Conservation (phyloP, 2,329 filamentous ascomycete genomes). For the Lachnellula occidentalis region DNA sequence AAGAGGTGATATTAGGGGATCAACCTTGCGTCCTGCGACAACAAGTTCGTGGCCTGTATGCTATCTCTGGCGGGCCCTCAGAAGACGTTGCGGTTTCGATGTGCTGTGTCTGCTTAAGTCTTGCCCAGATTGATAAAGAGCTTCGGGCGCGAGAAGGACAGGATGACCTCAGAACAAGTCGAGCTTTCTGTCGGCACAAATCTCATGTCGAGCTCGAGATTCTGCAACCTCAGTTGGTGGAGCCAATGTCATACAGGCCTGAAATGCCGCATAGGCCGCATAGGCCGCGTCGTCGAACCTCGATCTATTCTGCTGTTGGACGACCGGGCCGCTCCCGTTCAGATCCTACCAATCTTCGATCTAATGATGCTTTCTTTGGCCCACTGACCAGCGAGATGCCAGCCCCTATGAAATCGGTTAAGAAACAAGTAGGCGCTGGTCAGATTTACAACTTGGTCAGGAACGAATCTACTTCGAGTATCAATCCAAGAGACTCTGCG, state of each 20-base stretch:
- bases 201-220: neutral
- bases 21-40: slow-evolving; percentile 26
- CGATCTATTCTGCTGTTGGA: no score
- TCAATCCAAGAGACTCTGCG: neutral
- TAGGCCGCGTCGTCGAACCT: neutral
- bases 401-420: neutral
- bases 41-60: slow-evolving; percentile 38
- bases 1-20: neutral
- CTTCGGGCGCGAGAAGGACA: slow-evolving; percentile 36
- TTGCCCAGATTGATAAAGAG: slow-evolving; percentile 41
- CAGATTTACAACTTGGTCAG: no score
- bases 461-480: no score
- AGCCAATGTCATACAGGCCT: neutral
- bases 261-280: neutral
- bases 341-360: neutral
- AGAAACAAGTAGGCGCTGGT: neutral
- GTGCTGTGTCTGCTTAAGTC: slow-evolving; percentile 38
- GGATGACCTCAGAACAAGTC: slow-evolving; percentile 9
- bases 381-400: neutral
- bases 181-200: slow-evolving; percentile 1
- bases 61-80: slow-evolving; percentile 34
- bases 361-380: neutral
- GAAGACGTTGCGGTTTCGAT: slow-evolving; percentile 33
- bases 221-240: neutral
- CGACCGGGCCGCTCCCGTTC: no score